Evolutionary conservation across 2,329 filamentous ascomycete genomes (phyloP).

Genomic region (Coniochaeta prunicola): DNA sequence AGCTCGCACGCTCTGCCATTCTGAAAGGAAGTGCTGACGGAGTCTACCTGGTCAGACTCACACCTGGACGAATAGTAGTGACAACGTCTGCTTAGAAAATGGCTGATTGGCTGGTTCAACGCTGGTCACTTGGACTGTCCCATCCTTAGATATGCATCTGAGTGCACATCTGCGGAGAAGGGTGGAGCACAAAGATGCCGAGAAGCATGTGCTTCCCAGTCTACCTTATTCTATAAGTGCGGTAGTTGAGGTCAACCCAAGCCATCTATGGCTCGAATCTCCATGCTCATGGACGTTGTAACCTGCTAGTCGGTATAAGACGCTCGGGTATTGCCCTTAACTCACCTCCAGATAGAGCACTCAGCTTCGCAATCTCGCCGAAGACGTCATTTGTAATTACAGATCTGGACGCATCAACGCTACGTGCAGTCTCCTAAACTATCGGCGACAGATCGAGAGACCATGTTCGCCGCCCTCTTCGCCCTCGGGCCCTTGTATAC

Average conservation of each 20-base stretch:
- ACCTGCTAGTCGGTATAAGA: not conserved
- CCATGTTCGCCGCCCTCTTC: slow-evolving; percentile 8
- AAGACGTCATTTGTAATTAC: not conserved
- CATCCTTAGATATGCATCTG: not conserved
- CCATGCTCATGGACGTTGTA: not conserved
- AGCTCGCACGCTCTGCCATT: not conserved
- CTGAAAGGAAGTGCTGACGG: not conserved
- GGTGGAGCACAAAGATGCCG: not conserved
- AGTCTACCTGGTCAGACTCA: not conserved
- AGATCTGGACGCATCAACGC: not conserved
- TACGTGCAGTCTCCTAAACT: not conserved
- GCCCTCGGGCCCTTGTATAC: slow-evolving; percentile 2
- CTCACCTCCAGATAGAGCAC: no score
- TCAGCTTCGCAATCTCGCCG: not conserved
- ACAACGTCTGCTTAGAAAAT: not conserved
- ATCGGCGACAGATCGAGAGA: not conserved
- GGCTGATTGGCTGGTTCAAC: not conserved
- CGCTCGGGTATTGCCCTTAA: no score
- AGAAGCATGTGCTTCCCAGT: not conserved
- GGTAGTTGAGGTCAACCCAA: not conserved
- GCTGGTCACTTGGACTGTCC: not conserved
- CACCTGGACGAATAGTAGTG: not conserved
- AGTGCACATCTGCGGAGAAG: not conserved
- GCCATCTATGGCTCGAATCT: not conserved
- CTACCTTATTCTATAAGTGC: not conserved